phyloP scores from a whole-genome alignment of 2,329 filamentous ascomycete genomes.

The Cryphonectria parasitica region DNA sequence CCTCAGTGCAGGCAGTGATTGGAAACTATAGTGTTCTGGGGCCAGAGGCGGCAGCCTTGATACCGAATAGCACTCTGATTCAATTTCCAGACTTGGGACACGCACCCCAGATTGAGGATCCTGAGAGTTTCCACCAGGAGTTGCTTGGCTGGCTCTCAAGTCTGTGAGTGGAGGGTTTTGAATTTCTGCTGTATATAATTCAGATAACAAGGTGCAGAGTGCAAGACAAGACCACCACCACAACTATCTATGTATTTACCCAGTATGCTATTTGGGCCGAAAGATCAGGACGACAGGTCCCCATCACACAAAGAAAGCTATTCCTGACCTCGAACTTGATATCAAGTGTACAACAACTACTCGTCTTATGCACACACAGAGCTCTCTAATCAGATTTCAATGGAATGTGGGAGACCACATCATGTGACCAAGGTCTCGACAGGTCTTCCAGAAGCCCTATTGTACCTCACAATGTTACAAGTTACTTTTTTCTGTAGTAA shows the following conservation, averaged over 20 bases:
- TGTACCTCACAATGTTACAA: not conserved
- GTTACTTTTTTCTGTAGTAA: not conserved
- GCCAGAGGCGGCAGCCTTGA: conserved; percentile 46
- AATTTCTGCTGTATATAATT: not conserved
- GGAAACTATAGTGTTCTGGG: conserved; percentile 56
- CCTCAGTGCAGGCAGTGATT: conserved; percentile 47
- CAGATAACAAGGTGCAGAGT: not conserved
- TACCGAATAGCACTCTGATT: conserved; percentile 49
- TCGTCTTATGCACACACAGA: not conserved
- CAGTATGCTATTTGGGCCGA: too few species aligned
- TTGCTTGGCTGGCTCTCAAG: conserved; percentile 49
- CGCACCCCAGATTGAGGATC: conserved; percentile 57
- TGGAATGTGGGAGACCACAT: not conserved
- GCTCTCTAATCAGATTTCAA: not conserved
- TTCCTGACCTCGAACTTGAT: not conserved
- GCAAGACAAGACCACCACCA: not conserved
- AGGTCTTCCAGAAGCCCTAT: not conserved
- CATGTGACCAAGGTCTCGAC: not conserved
- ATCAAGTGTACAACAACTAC: not conserved
- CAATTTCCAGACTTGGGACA: conserved; percentile 55
- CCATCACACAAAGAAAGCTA: not conserved
- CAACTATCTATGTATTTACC: not conserved
- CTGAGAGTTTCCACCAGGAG: conserved; percentile 49
- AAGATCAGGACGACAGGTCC: too few species aligned
- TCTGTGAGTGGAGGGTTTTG: not conserved